Evolutionary conservation across 352 stramenopile genomes (phyloP).

Genomic region (Pythium sp.): DNA sequence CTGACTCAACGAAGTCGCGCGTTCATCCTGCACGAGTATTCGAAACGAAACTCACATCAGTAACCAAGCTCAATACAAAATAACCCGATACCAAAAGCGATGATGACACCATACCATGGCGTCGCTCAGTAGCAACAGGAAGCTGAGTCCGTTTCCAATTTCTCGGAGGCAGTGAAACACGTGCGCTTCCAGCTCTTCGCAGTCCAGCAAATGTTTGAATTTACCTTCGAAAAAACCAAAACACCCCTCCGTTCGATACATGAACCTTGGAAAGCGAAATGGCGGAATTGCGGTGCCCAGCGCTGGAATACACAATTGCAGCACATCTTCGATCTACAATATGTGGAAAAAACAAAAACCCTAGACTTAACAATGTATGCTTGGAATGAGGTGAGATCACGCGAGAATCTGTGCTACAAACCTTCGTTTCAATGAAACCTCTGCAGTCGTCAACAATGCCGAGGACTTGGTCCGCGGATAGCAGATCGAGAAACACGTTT

Average conservation of each 20-base stretch:
- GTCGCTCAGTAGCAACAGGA: slow-evolving; percentile 46
- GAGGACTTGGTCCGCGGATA: slow-evolving; percentile 27
- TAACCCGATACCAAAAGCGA: not conserved
- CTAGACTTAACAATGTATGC: not conserved
- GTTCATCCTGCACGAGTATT: slow-evolving; percentile 4
- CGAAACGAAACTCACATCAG: not conserved
- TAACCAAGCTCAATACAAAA: not conserved
- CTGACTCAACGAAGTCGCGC: not conserved
- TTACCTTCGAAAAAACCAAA: slow-evolving; percentile 84
- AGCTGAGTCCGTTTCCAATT: slow-evolving; percentile 72
- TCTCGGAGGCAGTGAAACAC: slow-evolving; percentile 82
- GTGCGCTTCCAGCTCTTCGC: slow-evolving; percentile 73
- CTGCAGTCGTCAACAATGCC: slow-evolving; percentile 32
- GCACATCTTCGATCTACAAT: slow-evolving; percentile 58
- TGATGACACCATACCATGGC: slow-evolving; percentile 25
- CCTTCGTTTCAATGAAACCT: slow-evolving; percentile 36
- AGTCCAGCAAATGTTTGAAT: slow-evolving; percentile 76
- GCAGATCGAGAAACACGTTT: slow-evolving; percentile 25
- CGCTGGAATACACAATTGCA: slow-evolving; percentile 69
- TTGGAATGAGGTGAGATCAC: not conserved
- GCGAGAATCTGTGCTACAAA: slow-evolving; percentile 13
- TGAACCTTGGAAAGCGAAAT: slow-evolving; percentile 66
- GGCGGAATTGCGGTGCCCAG: slow-evolving; percentile 69
- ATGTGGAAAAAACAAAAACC: not conserved
- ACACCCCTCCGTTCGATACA: slow-evolving; percentile 42